These are phyloP conservation scores for Fusarium nematophilum DNA, from an alignment of 2,329 filamentous ascomycete genomes.

Conservation along the genomic window DNA sequence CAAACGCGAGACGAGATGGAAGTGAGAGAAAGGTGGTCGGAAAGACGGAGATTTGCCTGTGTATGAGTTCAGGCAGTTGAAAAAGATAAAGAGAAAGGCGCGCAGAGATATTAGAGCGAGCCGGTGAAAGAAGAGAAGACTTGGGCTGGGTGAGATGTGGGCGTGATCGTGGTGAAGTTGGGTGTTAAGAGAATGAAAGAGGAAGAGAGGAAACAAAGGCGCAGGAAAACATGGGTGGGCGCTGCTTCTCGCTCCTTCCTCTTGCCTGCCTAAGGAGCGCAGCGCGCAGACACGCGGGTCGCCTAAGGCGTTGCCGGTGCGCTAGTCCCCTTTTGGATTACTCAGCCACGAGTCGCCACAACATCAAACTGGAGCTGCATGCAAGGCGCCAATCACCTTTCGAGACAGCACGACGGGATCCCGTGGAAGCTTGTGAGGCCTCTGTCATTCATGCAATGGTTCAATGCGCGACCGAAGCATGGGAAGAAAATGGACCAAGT, in stretches of 20 bases:
- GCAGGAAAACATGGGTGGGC: constrained; percentile 43
- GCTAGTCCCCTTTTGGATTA: constrained; percentile 27
- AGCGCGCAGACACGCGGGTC: constrained; percentile 24
- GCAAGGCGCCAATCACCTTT: constrained; percentile 28
- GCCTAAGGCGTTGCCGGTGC: constrained; percentile 14
- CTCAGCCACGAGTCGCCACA: constrained; percentile 39
- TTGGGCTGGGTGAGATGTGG: constrained; percentile 37
- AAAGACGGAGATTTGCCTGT: constrained; percentile 11
- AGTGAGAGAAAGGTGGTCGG: constrained; percentile 24
- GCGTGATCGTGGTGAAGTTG: constrained; percentile 32
- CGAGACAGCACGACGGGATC: constrained; percentile 13
- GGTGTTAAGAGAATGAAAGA: constrained; percentile 30
- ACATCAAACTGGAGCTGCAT: neutral
- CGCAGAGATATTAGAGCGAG: constrained; percentile 29
- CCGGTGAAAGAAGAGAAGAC: constrained; percentile 20
- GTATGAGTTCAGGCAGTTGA: constrained; percentile 15
- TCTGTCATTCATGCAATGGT: constrained; percentile 4
- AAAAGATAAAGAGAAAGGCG: constrained; percentile 27
- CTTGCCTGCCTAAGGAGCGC: constrained; percentile 31
- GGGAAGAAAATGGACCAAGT: neutral
- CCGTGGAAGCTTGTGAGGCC: constrained; percentile 18
- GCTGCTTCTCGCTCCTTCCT: constrained; percentile 34
- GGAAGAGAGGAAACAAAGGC: constrained; percentile 24
- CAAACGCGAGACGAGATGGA: constrained; percentile 7
- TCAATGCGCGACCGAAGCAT: neutral